Evolutionary conservation across 169 alveolate genomes (phyloP).

Genomic region (Cystoisospora suis): DNA sequence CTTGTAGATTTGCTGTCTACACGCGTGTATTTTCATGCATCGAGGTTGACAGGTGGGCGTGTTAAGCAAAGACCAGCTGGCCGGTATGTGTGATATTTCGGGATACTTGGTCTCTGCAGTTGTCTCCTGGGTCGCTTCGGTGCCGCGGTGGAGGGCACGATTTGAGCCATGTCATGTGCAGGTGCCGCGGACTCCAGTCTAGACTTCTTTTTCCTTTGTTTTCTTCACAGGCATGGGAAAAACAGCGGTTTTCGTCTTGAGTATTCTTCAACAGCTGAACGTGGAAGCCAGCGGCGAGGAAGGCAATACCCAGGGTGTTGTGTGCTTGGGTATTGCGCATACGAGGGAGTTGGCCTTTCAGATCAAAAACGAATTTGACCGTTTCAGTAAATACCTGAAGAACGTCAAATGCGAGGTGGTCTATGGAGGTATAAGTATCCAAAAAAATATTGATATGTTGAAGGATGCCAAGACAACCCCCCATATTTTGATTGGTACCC

Average conservation of each 20-base stretch:
- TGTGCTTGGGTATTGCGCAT: slow-evolving; percentile 93
- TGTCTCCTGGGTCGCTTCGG: background rate
- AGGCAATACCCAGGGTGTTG: slow-evolving; percentile 76
- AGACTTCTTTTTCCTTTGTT: background rate
- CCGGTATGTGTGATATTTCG: too few relatives aligned
- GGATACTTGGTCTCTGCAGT: background rate
- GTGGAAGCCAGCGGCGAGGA: slow-evolving; percentile 84
- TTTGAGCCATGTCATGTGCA: background rate
- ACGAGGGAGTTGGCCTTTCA: slow-evolving; percentile 99
- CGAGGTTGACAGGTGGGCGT: too few relatives aligned
- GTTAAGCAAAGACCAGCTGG: too few relatives aligned
- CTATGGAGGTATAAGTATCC: slow-evolving; percentile 97
- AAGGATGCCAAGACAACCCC: slow-evolving; percentile 92
- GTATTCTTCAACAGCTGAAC: slow-evolving; percentile 95
- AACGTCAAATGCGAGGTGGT: slow-evolving; percentile 95
- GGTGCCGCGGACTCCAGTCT: too few relatives aligned
- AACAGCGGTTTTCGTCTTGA: slow-evolving; percentile 99
- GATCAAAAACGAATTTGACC: slow-evolving; percentile 97
- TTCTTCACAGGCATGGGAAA: slow-evolving; percentile 95
- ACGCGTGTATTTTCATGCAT: too few relatives aligned
- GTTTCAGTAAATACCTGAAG: slow-evolving; percentile 95
- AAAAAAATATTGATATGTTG: slow-evolving; percentile 93
- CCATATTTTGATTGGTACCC: slow-evolving; percentile 98
- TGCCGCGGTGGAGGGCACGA: background rate
- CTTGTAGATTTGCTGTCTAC: too few relatives aligned